Evolutionary conservation across 2,329 filamentous ascomycete genomes (phyloP).

Genomic region (Gaeumannomyces sp.): DNA sequence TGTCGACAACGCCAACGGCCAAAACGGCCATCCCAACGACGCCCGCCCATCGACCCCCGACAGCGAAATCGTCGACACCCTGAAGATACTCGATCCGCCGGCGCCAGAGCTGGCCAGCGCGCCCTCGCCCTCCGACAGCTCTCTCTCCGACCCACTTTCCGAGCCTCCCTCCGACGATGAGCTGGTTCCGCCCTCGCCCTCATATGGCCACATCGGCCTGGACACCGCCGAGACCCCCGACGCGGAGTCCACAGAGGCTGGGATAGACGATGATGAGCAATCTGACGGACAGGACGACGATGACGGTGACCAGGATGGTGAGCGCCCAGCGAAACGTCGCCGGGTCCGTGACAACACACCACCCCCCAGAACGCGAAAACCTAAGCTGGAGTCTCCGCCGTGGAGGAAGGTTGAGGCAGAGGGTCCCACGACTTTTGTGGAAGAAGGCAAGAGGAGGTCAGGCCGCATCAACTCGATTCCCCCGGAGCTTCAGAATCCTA

Average conservation of each 20-base stretch:
- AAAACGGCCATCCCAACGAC: conserved; percentile 18
- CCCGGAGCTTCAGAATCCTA: conserved; percentile 43
- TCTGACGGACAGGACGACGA: neutral
- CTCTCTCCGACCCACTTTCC: conserved; percentile 8
- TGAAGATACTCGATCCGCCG: neutral
- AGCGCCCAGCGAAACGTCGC: conserved; percentile 56
- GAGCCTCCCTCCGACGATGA: conserved; percentile 10
- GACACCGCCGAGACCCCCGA: neutral
- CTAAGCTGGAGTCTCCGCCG: conserved; percentile 68
- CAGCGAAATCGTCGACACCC: conserved; percentile 13
- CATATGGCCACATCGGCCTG: neutral
- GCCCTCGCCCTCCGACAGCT: conserved; percentile 5
- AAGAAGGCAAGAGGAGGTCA: conserved; percentile 64
- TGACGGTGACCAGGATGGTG: conserved; percentile 1
- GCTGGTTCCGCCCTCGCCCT: neutral
- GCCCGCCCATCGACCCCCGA: conserved; percentile 14
- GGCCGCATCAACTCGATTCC: conserved; percentile 56
- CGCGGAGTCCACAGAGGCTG: neutral
- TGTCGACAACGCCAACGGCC: conserved; percentile 17
- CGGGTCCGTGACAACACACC: conserved; percentile 43
- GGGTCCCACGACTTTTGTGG: conserved; percentile 78
- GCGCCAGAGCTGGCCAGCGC: neutral
- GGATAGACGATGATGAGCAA: neutral
- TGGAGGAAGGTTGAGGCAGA: conserved; percentile 86
- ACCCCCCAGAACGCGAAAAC: conserved; percentile 31